Percentiles rank a stretch among this genome's conserved stretches.
Evolutionary conservation across 2,329 filamentous ascomycete genomes (phyloP).

Genomic region (Cladosporium velox): DNA sequence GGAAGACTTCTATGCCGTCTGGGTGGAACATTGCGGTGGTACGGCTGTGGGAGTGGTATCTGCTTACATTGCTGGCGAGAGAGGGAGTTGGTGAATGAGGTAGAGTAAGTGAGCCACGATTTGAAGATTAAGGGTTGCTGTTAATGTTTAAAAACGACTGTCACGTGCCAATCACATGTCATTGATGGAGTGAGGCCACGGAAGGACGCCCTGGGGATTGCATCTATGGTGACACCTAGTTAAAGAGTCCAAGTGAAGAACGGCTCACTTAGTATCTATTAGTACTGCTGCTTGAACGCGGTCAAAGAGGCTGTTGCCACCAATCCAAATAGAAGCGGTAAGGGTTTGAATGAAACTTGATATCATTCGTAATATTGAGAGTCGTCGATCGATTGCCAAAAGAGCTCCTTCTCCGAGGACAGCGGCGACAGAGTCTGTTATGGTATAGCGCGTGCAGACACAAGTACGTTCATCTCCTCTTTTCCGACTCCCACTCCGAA

Average conservation of each 20-base stretch:
- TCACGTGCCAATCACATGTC: neutral
- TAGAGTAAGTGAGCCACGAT: neutral
- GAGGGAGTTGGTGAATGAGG: neutral
- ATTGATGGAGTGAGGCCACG: too few species aligned
- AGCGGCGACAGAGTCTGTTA: neutral
- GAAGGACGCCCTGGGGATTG: neutral
- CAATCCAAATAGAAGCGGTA: neutral
- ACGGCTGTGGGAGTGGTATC: neutral
- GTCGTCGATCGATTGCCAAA: neutral
- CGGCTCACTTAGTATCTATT: neutral
- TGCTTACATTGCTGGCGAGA: neutral
- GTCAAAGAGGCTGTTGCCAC: neutral
- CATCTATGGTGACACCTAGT: neutral
- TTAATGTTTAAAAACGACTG: neutral
- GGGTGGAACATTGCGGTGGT: neutral
- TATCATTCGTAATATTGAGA: neutral
- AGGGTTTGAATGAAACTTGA: neutral
- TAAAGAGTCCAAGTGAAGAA: neutral
- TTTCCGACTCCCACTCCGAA: constrained; percentile 51
- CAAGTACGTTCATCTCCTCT: constrained; percentile 6
- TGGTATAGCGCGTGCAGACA: neutral
- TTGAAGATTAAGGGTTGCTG: neutral
- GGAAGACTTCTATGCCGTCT: neutral
- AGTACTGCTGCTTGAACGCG: neutral
- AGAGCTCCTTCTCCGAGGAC: neutral